Evolutionary conservation across 257 asterid species (phyloP).

Genomic region (Ehretia macrophylla): DNA sequence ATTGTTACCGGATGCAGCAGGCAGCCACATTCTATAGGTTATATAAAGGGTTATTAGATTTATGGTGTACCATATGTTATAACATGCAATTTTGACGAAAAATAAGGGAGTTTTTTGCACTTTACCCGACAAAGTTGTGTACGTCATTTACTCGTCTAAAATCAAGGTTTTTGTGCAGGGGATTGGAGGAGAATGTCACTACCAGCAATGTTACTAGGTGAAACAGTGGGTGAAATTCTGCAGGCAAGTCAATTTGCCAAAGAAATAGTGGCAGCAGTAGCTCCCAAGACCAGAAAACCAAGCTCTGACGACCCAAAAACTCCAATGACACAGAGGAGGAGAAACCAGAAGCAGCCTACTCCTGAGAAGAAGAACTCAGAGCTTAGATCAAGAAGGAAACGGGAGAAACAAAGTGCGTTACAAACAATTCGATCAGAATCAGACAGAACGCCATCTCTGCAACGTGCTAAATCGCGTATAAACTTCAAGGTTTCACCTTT

Average conservation of each 20-base stretch:
- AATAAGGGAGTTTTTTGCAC: no score
- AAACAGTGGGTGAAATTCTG: slow-evolving; percentile 70
- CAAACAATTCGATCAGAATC: slow-evolving; percentile 37
- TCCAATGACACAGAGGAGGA: slow-evolving; percentile 39
- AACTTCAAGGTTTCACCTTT: slow-evolving; percentile 64
- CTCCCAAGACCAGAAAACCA: slow-evolving; percentile 28
- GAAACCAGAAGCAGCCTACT: slow-evolving; percentile 31
- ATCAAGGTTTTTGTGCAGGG: slow-evolving; percentile 21
- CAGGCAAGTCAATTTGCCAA: slow-evolving; percentile 74
- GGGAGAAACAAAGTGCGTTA: slow-evolving; percentile 55
- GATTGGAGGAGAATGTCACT: slow-evolving; percentile 80
- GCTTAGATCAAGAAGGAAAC: slow-evolving; percentile 51
- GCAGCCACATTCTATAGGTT: no score
- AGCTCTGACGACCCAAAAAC: slow-evolving; percentile 67
- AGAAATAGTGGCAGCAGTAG: slow-evolving; percentile 46
- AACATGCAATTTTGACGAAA: no score
- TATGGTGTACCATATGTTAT: no score
- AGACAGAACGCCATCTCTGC: slow-evolving; percentile 28
- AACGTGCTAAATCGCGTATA: slow-evolving; percentile 64
- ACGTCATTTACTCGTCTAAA: no score
- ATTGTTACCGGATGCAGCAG: no score
- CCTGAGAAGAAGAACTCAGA: slow-evolving; percentile 39
- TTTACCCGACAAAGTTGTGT: no score
- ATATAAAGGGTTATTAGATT: no score
- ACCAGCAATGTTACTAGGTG: slow-evolving; percentile 92